Evolutionary conservation across 768 basidiomycete species (phyloP), one percentile per base, ranked within the genome.

Genomic region (Lactifluus rugatus): DNA sequence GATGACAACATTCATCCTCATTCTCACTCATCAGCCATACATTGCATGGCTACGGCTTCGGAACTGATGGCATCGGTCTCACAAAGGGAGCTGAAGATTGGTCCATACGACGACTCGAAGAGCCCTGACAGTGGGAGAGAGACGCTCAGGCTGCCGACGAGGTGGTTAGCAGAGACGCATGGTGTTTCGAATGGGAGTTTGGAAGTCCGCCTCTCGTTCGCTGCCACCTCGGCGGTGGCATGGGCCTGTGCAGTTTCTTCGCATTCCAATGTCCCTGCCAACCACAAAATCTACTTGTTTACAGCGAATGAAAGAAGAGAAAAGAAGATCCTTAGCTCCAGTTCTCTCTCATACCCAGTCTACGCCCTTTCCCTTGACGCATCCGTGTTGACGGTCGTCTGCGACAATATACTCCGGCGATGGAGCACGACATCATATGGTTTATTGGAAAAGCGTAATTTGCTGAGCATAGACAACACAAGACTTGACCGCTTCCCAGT

Each of bases 81-180:
- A 25, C 53, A 60, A 46, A 36, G 19, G 34, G 58, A 51, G 36
- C 34, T 60, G 34, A 60, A 55, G 53, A 60, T 60, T 19, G 53
- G 53, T 9, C 54, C 58, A 13, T 60, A 44, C 34, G 34, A 19
- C 26, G 21, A 36, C 48, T 39, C 48, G 42, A 55, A 55, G n/a
- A 14, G 2, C 31, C 21, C 16, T 21, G 34, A 54, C 28, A 21
- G 23, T 16, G 11, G 26, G 13, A 31, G 19, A n/a, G 53, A 60
- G 44, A 55, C 54, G 34, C 34, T 60, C 34, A 51, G 36, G 17
- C 16, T 60, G 26, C 39, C 26, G 6, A 48, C 58, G 8, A 37
- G 19, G 36, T 60, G 58, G 46, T 19, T 60, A 19, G 17, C 54
- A 19, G 58, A 49, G 34, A 53, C 48, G 11, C 41, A 23, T 8